Percentiles rank a stretch among this genome's conserved stretches.
Evolutionary conservation across 345 rosid genomes (phyloP).

Genomic region (Sapria himalayana): DNA sequence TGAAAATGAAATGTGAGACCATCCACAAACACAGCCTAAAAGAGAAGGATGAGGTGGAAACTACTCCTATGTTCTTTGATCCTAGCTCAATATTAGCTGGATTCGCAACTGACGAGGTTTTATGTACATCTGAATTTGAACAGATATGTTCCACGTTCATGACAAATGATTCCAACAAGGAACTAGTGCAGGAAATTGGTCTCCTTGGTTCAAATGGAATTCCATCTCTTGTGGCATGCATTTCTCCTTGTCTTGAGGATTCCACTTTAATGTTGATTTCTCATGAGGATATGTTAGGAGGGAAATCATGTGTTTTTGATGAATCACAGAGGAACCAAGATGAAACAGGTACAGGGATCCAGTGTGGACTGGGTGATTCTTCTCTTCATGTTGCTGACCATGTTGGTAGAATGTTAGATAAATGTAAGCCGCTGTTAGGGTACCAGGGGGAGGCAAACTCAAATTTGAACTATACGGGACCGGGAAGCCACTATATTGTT

Average conservation of each 20-base stretch:
- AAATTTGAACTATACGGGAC: constrained; percentile 12
- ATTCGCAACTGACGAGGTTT: constrained; percentile 27
- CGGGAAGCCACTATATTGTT: constrained; percentile 33
- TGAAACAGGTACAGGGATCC: constrained; percentile 13
- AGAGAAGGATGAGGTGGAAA: constrained; percentile 15
- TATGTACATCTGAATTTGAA: constrained; percentile 42
- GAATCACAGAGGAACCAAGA: constrained; percentile 16
- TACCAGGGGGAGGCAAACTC: constrained; percentile 21
- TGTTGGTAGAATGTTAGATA: constrained; percentile 12
- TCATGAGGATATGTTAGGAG: constrained; percentile 11
- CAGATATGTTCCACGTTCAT: constrained; percentile 60
- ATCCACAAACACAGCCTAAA: constrained; percentile 13
- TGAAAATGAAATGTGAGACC: constrained; percentile 16
- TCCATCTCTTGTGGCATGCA: constrained; percentile 37
- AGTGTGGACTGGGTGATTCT: constrained; percentile 12
- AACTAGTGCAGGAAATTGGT: constrained; percentile 66
- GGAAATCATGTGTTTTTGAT: constrained; percentile 8
- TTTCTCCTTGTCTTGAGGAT: constrained; percentile 30
- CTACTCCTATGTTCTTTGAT: constrained; percentile 17
- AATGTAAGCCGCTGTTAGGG: constrained; percentile 13
- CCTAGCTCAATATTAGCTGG: constrained; percentile 34
- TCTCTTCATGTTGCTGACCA: constrained; percentile 13
- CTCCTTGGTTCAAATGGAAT: constrained; percentile 61
- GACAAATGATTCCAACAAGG: constrained; percentile 64
- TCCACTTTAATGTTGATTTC: constrained; percentile 19